Base-by-base conservation (phyloP, 2,329 filamentous ascomycete species). In the Fragosphaeria purpurea region DNA sequence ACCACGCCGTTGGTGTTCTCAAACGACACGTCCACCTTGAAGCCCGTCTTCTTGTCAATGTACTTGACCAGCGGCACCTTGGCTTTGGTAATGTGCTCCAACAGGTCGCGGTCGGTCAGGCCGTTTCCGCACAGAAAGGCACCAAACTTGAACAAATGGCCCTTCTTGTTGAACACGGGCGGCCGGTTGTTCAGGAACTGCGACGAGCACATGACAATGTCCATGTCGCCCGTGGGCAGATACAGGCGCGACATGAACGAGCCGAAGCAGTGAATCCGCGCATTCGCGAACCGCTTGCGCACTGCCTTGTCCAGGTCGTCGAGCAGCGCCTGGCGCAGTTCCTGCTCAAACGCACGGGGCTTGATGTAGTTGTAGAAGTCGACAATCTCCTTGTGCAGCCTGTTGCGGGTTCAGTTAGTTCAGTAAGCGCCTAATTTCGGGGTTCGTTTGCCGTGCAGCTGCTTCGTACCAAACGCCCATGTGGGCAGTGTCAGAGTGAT, bases 41-140 rank as follows among this genome's bases (percentile, higher is more conserved):
- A 71, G 10, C 82, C 83, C 1, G 90, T 96, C 48, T 76, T 61
- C 50, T 70, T 74, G 62, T 98, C 93, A 43, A 88, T 76, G 61
- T 87, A 97, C 65, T 98, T 98, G 67, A 97, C 80, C 49, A 98
- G 80, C 0, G 93, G 93, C 3, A 98, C 90, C 60, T 86, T 88
- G 30, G 93, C 90, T 56, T 75, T 73, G 1, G 76, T 61, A 57
- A 98, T 88, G 37, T 85, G 74, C 58, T 86, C 77, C 35, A 89
- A 73, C 2, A 79, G 74, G 6, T 74, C 69, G 1, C 70, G 62
- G 12, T 77, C 71, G 1, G 83, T 77, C 13, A 94, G 71, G 3
- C 73, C 68, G 30, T 75, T 68, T 2, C 64, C 63, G 32, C 73
- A 66, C 2, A 95, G 69, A 49, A 82, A 77, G 7, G 66, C 67